Conservation (phyloP, 768 basidiomycete genomes). For the Artomyces pyxidatus region DNA sequence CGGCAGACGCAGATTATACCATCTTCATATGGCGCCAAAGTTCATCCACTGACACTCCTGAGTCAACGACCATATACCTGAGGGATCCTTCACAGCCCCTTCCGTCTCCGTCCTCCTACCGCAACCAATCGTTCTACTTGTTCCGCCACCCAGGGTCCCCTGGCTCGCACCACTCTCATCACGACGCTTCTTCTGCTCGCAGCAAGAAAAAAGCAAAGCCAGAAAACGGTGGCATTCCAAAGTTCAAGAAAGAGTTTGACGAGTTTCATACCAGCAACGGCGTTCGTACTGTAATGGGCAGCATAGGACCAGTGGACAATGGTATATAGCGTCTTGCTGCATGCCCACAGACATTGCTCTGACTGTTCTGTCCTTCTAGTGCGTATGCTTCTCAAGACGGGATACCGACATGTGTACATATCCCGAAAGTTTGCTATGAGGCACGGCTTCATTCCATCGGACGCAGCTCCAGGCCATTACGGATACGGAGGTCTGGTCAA, state of each 20-base stretch:
- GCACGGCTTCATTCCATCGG: slow-evolving; percentile 81
- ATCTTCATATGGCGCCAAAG: slow-evolving; percentile 76
- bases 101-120: slow-evolving; percentile 54
- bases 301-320: slow-evolving; percentile 83
- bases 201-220: slow-evolving; percentile 22
- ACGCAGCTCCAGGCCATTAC: slow-evolving; percentile 83
- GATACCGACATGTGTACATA: slow-evolving; percentile 92
- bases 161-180: slow-evolving; percentile 15
- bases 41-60: slow-evolving; percentile 19
- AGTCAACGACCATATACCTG: slow-evolving; percentile 51
- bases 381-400: slow-evolving; percentile 87
- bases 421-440: slow-evolving; percentile 87
- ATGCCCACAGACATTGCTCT: not conserved
- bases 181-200: slow-evolving; percentile 22
- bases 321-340: slow-evolving; percentile 38
- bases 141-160: slow-evolving; percentile 30
- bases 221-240: slow-evolving; percentile 43
- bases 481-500: slow-evolving; percentile 90
- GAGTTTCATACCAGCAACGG: slow-evolving; percentile 88
- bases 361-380: slow-evolving; percentile 34
- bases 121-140: slow-evolving; percentile 64
- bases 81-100: slow-evolving; percentile 53
- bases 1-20: slow-evolving; percentile 73
- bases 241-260: slow-evolving; percentile 70
- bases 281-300: slow-evolving; percentile 85